Base-by-base conservation (phyloP, 2,329 filamentous ascomycete genomes). In the Blumeriella jaapii region DNA sequence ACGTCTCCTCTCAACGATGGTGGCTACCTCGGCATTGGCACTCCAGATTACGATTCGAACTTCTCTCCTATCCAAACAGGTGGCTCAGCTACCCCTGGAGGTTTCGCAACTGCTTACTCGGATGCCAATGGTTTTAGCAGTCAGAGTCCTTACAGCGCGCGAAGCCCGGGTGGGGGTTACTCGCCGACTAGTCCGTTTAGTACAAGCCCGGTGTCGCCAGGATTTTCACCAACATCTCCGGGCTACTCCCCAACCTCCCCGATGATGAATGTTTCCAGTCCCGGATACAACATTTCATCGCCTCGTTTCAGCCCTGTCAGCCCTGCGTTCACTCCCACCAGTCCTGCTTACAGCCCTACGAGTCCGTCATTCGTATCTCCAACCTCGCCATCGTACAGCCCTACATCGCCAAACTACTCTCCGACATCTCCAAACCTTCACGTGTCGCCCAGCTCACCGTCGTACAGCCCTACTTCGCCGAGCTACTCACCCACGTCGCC, bases 311-410 rank as follows among this genome's bases (percentile, higher is more conserved):
- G 82, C 76, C 84, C 26, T 73, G 74, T 40, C 55, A 71, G 57
- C 6, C 63, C 61, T 29, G 55, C 53, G 4, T 57, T 55, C 27
- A 55, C 51, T 12, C 52, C 54, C 23, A 55, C 55, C 6, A 55
- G 52, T 17, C 54, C 54, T 34, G 50, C 49, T 3, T 56, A 56
- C 34, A 55, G 51, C 14, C 54, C 55, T 12, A 57, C 55, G 5
- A 53, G 49, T 31, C 55, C 55, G 11, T 51, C 49, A n/a, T 54
- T 54, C 18, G 49, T 51, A 59, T 62, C 38, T 59, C 66, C 47
- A 59, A 91, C 79, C 22, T 91, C 83, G 45, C 85, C 85, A 26
- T 84, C 82, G 63, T 78, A 77, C 54, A 84, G 80, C 34, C 80
- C 81, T 2, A 80, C 79, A 1, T 85, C 80, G 47, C 78, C 79